These are phyloP conservation scores for Heterobasidion annosum DNA, from an alignment of 1,284 basidiomycete genomes.

Conservation along the genomic window DNA sequence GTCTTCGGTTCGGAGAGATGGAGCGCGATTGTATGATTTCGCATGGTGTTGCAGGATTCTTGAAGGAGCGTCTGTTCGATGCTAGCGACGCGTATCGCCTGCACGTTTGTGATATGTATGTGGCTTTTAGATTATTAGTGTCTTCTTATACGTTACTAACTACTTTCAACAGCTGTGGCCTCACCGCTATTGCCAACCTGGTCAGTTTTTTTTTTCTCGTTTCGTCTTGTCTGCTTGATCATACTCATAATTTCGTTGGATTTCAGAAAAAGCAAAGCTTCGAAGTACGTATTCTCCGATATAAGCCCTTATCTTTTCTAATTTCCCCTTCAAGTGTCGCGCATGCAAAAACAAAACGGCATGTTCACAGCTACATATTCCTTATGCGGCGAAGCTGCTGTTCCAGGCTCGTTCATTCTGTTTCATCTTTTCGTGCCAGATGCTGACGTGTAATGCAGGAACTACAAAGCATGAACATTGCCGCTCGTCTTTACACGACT, in stretches of 20 bases:
- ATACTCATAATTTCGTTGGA: neutral
- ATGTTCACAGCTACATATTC: slow-evolving; percentile 85
- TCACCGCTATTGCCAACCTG: slow-evolving; percentile 92
- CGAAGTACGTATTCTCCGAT: slow-evolving; percentile 33
- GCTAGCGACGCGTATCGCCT: slow-evolving; percentile 93
- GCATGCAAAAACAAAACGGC: slow-evolving; percentile 95
- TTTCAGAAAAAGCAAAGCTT: slow-evolving; percentile 79
- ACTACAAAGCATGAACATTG: slow-evolving; percentile 89
- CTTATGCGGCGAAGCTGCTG: slow-evolving; percentile 85
- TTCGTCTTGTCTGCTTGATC: slow-evolving; percentile 3
- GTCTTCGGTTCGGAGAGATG: slow-evolving; percentile 99
- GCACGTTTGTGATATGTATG: slow-evolving; percentile 93
- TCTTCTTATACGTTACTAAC: slow-evolving; percentile 4
- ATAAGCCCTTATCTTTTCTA: slow-evolving; percentile 5
- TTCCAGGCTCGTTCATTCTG: slow-evolving; percentile 61
- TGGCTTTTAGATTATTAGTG: neutral
- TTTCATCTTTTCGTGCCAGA: neutral
- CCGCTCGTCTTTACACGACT: slow-evolving; percentile 74
- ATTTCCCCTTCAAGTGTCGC: slow-evolving; percentile 45
- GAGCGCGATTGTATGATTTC: slow-evolving; percentile 99
- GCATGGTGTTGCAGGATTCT: slow-evolving; percentile 96
- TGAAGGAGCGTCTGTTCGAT: slow-evolving; percentile 92
- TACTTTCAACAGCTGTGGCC: slow-evolving; percentile 60
- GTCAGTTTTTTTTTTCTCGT: slow-evolving; percentile 22
- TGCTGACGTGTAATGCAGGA: slow-evolving; percentile 35